Evolutionary conservation across 495 filamentous ascomycete species (phyloP).

Genomic region (Parachaetomium inaequale): DNA sequence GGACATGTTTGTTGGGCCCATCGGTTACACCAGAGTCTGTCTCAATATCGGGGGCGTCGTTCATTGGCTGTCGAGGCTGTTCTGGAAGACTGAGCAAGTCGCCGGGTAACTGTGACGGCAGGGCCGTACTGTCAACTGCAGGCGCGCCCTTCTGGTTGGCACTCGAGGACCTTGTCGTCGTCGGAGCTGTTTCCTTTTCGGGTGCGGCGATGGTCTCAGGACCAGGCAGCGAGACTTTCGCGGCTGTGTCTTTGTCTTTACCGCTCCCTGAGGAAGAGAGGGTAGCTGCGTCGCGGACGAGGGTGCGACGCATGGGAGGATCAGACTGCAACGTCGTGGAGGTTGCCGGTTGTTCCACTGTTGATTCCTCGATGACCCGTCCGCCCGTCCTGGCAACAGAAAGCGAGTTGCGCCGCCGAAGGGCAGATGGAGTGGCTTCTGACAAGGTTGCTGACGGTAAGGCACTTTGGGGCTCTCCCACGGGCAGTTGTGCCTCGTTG

Average conservation of each 20-base stretch:
- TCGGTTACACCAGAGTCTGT: background rate
- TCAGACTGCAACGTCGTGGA: background rate
- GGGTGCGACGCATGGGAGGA: background rate
- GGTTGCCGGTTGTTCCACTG: background rate
- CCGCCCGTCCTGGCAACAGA: background rate
- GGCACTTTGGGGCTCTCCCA: background rate
- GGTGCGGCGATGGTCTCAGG: background rate
- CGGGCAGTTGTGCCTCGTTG: no score
- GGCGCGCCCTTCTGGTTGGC: background rate
- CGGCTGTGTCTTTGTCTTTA: background rate
- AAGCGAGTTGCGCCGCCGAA: background rate
- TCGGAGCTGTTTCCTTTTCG: background rate
- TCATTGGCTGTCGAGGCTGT: conserved; percentile 4
- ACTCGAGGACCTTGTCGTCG: background rate
- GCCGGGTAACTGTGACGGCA: conserved; percentile 10
- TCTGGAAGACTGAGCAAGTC: background rate
- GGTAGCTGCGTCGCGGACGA: conserved; percentile 1
- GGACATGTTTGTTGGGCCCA: background rate
- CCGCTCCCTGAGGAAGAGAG: background rate
- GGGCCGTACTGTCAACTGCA: background rate
- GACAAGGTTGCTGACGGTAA: background rate
- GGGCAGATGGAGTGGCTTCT: background rate
- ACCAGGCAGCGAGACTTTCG: background rate
- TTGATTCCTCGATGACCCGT: background rate
- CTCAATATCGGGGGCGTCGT: background rate